These are phyloP conservation scores for Fusarium secorum DNA, from an alignment of 2,329 filamentous ascomycete genomes.

Conservation along the genomic window DNA sequence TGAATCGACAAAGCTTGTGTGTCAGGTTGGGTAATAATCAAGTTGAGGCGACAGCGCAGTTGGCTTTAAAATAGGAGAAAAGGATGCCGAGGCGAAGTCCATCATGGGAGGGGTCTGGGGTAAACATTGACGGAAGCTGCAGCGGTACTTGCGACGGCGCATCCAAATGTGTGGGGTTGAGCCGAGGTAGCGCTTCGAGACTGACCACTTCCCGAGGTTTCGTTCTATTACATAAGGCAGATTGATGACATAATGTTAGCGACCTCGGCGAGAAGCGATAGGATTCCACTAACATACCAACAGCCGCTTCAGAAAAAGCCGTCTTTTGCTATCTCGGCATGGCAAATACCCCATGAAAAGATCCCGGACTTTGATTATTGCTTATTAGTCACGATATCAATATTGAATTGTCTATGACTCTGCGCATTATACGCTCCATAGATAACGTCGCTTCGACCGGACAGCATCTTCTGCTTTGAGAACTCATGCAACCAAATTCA, in stretches of 20 bases:
- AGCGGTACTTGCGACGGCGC: constrained; percentile 31
- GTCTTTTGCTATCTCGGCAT: neutral
- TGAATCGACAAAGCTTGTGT: neutral
- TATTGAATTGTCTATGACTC: too few relatives aligned
- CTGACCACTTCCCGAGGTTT: constrained; percentile 35
- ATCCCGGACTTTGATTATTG: too few relatives aligned
- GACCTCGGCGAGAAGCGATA: neutral
- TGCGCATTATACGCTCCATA: neutral
- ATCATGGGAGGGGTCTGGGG: constrained; percentile 31
- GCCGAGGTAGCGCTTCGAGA: constrained; percentile 40
- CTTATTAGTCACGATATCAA: neutral
- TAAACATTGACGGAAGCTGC: constrained; percentile 29
- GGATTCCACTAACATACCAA: neutral
- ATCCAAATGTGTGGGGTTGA: constrained; percentile 40
- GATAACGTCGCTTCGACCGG: neutral
- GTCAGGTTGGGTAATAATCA: neutral
- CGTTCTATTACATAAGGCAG: constrained; percentile 14
- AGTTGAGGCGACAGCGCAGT: neutral
- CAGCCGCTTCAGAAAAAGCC: neutral
- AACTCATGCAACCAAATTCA: too few relatives aligned
- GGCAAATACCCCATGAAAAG: neutral
- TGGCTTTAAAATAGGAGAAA: constrained; percentile 27
- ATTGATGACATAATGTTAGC: neutral
- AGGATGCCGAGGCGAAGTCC: constrained; percentile 31
- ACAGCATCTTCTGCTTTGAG: neutral